Conservation (phyloP, 129 eudicot species). For the Gnaphalium uliginosum region DNA sequence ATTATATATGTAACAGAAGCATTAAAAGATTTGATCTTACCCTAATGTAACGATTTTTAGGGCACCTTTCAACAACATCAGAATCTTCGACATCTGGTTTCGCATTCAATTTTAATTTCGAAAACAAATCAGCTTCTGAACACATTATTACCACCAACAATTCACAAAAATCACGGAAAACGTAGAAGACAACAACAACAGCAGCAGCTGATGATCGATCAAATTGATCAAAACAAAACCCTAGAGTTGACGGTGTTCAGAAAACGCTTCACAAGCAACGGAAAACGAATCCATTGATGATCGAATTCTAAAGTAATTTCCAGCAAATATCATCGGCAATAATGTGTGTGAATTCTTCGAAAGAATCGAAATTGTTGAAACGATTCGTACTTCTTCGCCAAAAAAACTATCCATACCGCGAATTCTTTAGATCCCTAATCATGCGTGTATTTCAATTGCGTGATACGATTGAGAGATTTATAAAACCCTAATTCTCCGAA, state of each 20-base stretch:
- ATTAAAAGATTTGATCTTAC: constrained; percentile 5
- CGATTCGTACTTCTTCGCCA: constrained; percentile 14
- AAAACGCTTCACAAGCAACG: constrained; percentile 51
- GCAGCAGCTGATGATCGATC: not conserved
- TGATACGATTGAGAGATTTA: not conserved
- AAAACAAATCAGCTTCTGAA: constrained; percentile 28
- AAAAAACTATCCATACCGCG: constrained; percentile 29
- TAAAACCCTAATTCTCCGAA: not conserved
- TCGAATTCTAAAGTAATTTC: constrained; percentile 35
- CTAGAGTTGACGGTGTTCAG: constrained; percentile 33
- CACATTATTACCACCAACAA: constrained; percentile 25
- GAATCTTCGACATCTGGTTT: constrained; percentile 32
- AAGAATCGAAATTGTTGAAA: constrained; percentile 17
- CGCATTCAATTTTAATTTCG: constrained; percentile 25
- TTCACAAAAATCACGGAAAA: constrained; percentile 15
- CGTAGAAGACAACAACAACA: constrained; percentile 13
- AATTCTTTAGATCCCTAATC: constrained; percentile 34
- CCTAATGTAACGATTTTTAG: constrained; percentile 41
- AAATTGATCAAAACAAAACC: constrained; percentile 5
- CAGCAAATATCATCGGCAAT: constrained; percentile 33
- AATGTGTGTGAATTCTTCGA: constrained; percentile 29
- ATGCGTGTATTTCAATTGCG: constrained; percentile 18
- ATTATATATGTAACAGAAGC: not conserved
- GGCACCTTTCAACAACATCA: constrained; percentile 43
- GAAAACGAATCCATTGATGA: constrained; percentile 45